Conservation (phyloP, 768 basidiomycete genomes). For the Chalciporus piperatus region DNA sequence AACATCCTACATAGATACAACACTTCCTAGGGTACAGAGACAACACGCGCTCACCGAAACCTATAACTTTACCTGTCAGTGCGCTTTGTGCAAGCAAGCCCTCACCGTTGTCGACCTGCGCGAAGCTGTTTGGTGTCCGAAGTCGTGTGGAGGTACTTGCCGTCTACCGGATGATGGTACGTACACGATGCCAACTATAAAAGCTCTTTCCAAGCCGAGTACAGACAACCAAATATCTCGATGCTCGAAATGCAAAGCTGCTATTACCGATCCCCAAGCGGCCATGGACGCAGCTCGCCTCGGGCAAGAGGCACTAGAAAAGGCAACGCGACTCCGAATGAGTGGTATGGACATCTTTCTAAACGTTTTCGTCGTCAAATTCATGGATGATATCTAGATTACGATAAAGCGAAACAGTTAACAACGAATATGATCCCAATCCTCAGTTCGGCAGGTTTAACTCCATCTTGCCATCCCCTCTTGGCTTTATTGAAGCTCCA, state of each 20-base stretch:
- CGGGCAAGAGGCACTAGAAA: constrained; percentile 72
- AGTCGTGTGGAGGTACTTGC: constrained; percentile 63
- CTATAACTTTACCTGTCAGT: constrained; percentile 77
- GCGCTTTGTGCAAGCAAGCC: constrained; percentile 49
- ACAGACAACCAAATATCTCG: constrained; percentile 47
- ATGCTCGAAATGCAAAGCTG: constrained; percentile 55
- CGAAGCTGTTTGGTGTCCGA: constrained; percentile 67
- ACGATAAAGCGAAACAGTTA: constrained; percentile 52
- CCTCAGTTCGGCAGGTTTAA: constrained; percentile 54
- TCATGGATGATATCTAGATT: constrained; percentile 41
- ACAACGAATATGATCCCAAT: constrained; percentile 66
- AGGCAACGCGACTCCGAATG: constrained; percentile 62
- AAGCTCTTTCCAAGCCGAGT: not conserved
- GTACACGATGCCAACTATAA: not conserved
- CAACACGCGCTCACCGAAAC: constrained; percentile 60
- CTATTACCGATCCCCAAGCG: constrained; percentile 46
- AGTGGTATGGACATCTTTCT: constrained; percentile 40
- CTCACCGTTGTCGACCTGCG: constrained; percentile 52
- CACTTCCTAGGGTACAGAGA: constrained; percentile 56
- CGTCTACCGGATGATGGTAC: constrained; percentile 60
- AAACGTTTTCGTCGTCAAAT: not conserved
- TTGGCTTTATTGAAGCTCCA: constrained; percentile 72
- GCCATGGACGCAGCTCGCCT: constrained; percentile 64
- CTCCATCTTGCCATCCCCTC: constrained; percentile 73
- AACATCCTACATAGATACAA: constrained; percentile 84